Percentiles rank a stretch among this genome's conserved stretches.
Conservation (phyloP, 164 flowering plant species). For the Buxus sempervirens region DNA sequence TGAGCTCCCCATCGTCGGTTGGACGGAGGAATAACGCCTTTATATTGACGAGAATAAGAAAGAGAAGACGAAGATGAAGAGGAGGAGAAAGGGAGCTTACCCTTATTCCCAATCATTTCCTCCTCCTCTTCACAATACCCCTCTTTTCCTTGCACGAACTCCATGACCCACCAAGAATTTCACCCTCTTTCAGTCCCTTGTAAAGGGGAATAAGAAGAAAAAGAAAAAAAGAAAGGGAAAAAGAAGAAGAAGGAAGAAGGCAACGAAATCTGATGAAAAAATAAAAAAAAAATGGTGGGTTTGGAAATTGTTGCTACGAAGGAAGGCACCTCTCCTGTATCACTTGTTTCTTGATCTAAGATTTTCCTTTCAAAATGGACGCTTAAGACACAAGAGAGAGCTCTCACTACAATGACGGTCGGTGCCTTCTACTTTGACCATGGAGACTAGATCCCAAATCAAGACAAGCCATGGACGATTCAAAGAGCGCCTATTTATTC, state of each 20-base stretch:
- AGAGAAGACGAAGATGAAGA: constrained; percentile 10
- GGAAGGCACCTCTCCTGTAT: neutral
- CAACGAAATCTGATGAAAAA: neutral
- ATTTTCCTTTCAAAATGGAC: constrained; percentile 4
- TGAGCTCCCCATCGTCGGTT: constrained; percentile 20
- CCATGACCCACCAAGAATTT: neutral
- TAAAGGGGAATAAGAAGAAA: neutral
- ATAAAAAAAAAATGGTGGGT: neutral
- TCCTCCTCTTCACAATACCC: constrained; percentile 19
- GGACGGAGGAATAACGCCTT: constrained; percentile 12
- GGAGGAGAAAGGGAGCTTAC: constrained; percentile 17
- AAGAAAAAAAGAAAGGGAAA: no score
- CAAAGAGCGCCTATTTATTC: constrained; percentile 10
- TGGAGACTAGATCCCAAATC: constrained; percentile 8
- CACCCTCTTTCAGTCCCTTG: neutral
- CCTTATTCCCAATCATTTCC: constrained; percentile 6
- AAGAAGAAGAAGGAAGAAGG: no score
- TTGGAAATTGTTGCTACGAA: no score
- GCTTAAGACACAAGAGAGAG: constrained; percentile 4
- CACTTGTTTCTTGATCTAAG: neutral
- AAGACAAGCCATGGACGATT: constrained; percentile 18
- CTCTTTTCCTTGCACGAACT: constrained; percentile 11
- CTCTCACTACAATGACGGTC: constrained; percentile 20
- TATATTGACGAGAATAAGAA: constrained; percentile 22
- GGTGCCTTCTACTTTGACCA: constrained; percentile 33